phyloP scores from a whole-genome alignment of 768 basidiomycete genomes.

The Auricularia auricula-judae region DNA sequence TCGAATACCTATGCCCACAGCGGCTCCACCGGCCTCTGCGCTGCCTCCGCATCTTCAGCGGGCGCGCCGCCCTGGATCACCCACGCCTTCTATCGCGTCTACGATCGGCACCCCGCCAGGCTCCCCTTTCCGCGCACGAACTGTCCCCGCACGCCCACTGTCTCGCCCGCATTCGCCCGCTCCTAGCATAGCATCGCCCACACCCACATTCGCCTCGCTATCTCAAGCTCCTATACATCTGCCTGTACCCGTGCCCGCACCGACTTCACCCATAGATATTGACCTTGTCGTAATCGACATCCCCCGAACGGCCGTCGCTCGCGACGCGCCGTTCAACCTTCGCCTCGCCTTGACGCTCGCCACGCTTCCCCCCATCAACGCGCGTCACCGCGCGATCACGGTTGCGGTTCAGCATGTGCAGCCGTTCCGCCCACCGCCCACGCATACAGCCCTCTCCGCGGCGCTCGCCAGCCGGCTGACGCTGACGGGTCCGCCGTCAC shows the following conservation, averaged over 20 bases:
- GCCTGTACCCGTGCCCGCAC: slow-evolving; percentile 12
- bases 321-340: slow-evolving; percentile 53
- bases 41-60: slow-evolving; percentile 70
- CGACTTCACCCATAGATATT: slow-evolving; percentile 36
- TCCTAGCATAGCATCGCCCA: slow-evolving; percentile 41
- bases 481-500: slow-evolving; percentile 1
- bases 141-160: slow-evolving; percentile 38
- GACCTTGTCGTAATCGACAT: slow-evolving; percentile 45
- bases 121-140: slow-evolving; percentile 27
- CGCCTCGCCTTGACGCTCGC: slow-evolving; percentile 42
- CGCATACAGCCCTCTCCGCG: slow-evolving; percentile 1
- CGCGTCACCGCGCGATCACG: slow-evolving; percentile 28
- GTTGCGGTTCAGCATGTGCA: slow-evolving; percentile 61
- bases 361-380: slow-evolving; percentile 22
- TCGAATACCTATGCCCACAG: slow-evolving; percentile 41
- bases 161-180: slow-evolving; percentile 25
- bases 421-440: slow-evolving; percentile 22
- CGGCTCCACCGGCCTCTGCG: slow-evolving; percentile 50
- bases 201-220: slow-evolving; percentile 11
- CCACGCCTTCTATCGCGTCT: slow-evolving; percentile 10
- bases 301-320: slow-evolving; percentile 29
- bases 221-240: slow-evolving; percentile 29
- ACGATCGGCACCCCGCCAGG: slow-evolving; percentile 16
- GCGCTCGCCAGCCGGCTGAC: not conserved
- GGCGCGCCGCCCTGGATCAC: slow-evolving; percentile 7